These are phyloP conservation scores for Rosellinia necatrix DNA, from an alignment of 2,329 filamentous ascomycete species.

Conservation along the genomic window DNA sequence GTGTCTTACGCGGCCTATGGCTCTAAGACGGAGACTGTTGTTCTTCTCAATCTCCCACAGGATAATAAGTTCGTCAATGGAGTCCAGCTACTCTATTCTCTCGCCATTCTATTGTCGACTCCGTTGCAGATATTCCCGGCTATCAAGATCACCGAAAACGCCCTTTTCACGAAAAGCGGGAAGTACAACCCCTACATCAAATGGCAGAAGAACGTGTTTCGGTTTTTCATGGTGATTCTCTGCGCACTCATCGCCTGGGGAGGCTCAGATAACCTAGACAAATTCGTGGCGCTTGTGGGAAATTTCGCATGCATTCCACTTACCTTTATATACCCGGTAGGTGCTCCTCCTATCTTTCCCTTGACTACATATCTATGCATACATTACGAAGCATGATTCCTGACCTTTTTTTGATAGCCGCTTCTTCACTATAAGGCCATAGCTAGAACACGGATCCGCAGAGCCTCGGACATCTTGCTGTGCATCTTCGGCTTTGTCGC, in stretches of 20 bases:
- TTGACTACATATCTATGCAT: not conserved
- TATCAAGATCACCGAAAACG: slow-evolving; percentile 94
- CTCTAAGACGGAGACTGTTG: slow-evolving; percentile 92
- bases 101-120: slow-evolving; percentile 94
- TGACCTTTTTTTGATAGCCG: slow-evolving; percentile 60
- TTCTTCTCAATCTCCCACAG: slow-evolving; percentile 94
- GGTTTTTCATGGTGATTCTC: slow-evolving; percentile 87
- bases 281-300: slow-evolving; percentile 94
- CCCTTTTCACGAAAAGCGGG: slow-evolving; percentile 88
- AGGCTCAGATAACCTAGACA: slow-evolving; percentile 91
- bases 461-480: slow-evolving; percentile 72
- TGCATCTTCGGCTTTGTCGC: slow-evolving; percentile 82
- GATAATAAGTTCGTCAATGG: slow-evolving; percentile 94
- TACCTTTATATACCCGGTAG: slow-evolving; percentile 96
- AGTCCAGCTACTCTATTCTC: slow-evolving; percentile 95
- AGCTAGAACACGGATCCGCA: slow-evolving; percentile 70
- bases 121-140: slow-evolving; percentile 97
- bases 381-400: not conserved
- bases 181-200: slow-evolving; percentile 99
- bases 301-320: slow-evolving; percentile 97
- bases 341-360: slow-evolving; percentile 47
- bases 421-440: slow-evolving; percentile 86
- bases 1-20: slow-evolving; percentile 96
- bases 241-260: slow-evolving; percentile 90
- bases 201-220: slow-evolving; percentile 98